Conservation (phyloP, 2,329 filamentous ascomycete species). For the Penicillium sclerotiorum region DNA sequence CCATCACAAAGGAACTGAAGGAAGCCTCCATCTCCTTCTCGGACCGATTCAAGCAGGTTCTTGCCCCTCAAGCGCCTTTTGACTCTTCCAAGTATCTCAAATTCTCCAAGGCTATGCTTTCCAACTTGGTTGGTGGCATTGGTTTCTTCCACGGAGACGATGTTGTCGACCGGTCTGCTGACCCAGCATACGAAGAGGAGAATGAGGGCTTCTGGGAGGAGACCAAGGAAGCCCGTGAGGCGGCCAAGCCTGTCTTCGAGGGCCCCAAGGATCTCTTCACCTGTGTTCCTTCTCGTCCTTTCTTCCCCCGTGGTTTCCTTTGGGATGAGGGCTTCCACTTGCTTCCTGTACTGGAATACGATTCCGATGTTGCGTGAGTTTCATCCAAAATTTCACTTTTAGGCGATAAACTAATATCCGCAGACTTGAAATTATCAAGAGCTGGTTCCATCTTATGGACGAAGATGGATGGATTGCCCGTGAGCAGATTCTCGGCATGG, state of each 20-base stretch:
- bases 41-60: slow-evolving; percentile 71
- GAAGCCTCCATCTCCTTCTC: slow-evolving; percentile 69
- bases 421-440: slow-evolving; percentile 79
- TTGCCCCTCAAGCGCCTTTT: slow-evolving; percentile 77
- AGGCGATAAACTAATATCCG: slow-evolving; percentile 11
- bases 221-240: slow-evolving; percentile 74
- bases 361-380: slow-evolving; percentile 74
- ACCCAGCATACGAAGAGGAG: slow-evolving; percentile 92
- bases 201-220: slow-evolving; percentile 96
- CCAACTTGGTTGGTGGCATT: slow-evolving; percentile 89
- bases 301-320: slow-evolving; percentile 94
- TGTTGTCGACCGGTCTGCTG: slow-evolving; percentile 85
- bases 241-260: slow-evolving; percentile 69
- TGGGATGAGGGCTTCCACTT: slow-evolving; percentile 99
- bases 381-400: slow-evolving; percentile 11
- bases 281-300: slow-evolving; percentile 86
- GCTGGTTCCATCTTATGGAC: slow-evolving; percentile 96
- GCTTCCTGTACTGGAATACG: slow-evolving; percentile 89
- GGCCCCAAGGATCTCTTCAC: slow-evolving; percentile 89
- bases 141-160: slow-evolving; percentile 93
- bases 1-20: slow-evolving; percentile 71
- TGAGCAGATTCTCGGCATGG: slow-evolving; percentile 89
- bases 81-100: slow-evolving; percentile 69
- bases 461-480: slow-evolving; percentile 96
- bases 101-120: slow-evolving; percentile 89